phyloP scores from a whole-genome alignment of 2,329 filamentous ascomycete species.

The Cladobotryum mycophilum region DNA sequence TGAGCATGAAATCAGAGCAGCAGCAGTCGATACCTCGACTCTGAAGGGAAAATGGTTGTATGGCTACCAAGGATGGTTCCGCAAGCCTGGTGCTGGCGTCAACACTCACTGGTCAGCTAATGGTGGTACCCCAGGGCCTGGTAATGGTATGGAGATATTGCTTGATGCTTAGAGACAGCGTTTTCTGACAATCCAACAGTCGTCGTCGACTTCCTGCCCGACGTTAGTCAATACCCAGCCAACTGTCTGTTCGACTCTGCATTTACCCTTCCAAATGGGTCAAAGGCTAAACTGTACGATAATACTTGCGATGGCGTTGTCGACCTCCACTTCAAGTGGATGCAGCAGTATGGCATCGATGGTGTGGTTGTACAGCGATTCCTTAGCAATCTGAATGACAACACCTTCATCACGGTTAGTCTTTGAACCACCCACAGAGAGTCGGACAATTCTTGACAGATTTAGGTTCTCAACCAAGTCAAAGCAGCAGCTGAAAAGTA shows the following conservation, averaged over 20 bases:
- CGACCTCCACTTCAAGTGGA: slow-evolving; percentile 7
- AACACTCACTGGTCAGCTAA: slow-evolving; percentile 9
- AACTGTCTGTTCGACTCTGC: slow-evolving; percentile 7
- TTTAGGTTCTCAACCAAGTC: slow-evolving; percentile 5
- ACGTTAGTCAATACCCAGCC: slow-evolving; percentile 6
- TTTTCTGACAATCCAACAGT: slow-evolving; percentile 1
- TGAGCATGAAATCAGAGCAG: neutral
- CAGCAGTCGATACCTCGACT: slow-evolving; percentile 4
- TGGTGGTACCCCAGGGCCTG: slow-evolving; percentile 7
- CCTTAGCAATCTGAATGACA: neutral
- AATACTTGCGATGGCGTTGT: slow-evolving; percentile 5
- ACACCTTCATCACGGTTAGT: slow-evolving; percentile 6
- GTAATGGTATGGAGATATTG: neutral
- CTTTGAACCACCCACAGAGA: neutral
- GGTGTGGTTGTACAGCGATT: slow-evolving; percentile 7
- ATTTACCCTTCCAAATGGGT: slow-evolving; percentile 8
- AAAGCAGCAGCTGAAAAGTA: slow-evolving; percentile 7
- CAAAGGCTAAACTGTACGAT: slow-evolving; percentile 4
- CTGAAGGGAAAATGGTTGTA: slow-evolving; percentile 8
- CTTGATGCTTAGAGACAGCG: neutral
- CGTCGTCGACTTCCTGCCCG: slow-evolving; percentile 6
- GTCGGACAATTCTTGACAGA: too few species aligned
- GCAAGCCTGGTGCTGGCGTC: slow-evolving; percentile 6
- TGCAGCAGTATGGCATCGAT: slow-evolving; percentile 8
- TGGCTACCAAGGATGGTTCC: slow-evolving; percentile 10